Evolutionary conservation across 768 basidiomycete genomes (phyloP).

Genomic region (Kwoniella sp.): DNA sequence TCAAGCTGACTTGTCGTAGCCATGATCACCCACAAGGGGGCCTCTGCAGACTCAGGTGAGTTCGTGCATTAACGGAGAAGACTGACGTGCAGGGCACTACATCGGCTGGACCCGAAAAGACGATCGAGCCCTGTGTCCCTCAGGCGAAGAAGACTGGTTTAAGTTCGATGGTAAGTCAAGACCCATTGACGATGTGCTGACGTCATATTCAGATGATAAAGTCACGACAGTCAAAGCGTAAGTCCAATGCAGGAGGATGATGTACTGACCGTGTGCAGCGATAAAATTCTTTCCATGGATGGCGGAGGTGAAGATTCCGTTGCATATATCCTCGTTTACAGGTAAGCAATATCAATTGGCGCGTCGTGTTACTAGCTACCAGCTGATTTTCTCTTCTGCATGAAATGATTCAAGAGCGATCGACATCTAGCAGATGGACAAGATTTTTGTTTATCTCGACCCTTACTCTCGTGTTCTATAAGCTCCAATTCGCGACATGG

Average conservation of each 20-base stretch:
- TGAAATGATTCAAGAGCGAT: too few relatives aligned
- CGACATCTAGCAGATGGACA: too few relatives aligned
- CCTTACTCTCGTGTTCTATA: too few relatives aligned
- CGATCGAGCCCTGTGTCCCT: slow-evolving; percentile 62
- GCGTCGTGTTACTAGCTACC: too few relatives aligned
- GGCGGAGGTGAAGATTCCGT: slow-evolving; percentile 89
- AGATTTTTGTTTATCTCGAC: too few relatives aligned
- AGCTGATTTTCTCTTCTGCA: too few relatives aligned
- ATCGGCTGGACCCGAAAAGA: slow-evolving; percentile 86
- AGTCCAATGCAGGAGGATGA: slow-evolving; percentile 8
- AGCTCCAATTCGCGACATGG: too few relatives aligned
- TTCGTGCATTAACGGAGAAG: background rate
- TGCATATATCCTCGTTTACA: slow-evolving; percentile 84
- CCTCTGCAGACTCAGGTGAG: slow-evolving; percentile 83
- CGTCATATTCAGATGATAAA: slow-evolving; percentile 66
- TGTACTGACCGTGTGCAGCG: slow-evolving; percentile 58
- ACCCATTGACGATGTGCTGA: background rate
- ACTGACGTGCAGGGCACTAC: slow-evolving; percentile 65
- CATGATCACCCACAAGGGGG: slow-evolving; percentile 95
- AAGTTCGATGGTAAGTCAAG: slow-evolving; percentile 74
- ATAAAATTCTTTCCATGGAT: slow-evolving; percentile 80
- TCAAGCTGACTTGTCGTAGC: slow-evolving; percentile 59
- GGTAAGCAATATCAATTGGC: slow-evolving; percentile 17
- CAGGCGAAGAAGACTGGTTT: slow-evolving; percentile 71
- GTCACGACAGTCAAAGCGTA: slow-evolving; percentile 68